These are phyloP conservation scores for Xylariaceae sp. DNA, from an alignment of 2,329 filamentous ascomycete genomes.

Conservation along the genomic window DNA sequence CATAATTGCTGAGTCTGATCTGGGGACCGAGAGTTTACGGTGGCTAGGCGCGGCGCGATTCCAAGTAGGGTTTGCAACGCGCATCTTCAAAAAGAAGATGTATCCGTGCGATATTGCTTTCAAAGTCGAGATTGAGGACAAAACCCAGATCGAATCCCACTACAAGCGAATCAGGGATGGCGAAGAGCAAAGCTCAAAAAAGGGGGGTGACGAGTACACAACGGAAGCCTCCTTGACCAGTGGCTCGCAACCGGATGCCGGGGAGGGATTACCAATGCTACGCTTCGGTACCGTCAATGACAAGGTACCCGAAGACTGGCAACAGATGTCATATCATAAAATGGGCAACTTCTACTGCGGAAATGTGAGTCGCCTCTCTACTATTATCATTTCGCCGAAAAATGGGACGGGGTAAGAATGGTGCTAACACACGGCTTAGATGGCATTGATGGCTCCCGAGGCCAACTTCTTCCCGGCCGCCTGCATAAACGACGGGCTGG, in stretches of 20 bases:
- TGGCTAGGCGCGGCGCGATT: conserved; percentile 91
- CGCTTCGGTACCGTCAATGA: conserved; percentile 76
- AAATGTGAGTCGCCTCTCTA: conserved; percentile 55
- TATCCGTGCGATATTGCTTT: conserved; percentile 89
- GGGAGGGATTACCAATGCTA: conserved; percentile 61
- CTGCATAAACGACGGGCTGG: conserved; percentile 73
- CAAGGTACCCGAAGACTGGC: conserved; percentile 71
- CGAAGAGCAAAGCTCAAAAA: conserved; percentile 23
- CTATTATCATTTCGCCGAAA: neutral
- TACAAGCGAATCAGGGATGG: conserved; percentile 49
- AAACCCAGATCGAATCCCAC: conserved; percentile 65
- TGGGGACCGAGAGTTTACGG: conserved; percentile 82
- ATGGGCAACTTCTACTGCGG: conserved; percentile 91
- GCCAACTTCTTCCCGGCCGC: conserved; percentile 83
- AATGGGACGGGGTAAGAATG: neutral
- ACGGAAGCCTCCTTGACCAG: conserved; percentile 13
- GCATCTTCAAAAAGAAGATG: conserved; percentile 67
- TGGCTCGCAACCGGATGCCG: conserved; percentile 25
- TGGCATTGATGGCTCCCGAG: conserved; percentile 85
- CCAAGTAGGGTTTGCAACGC: conserved; percentile 73
- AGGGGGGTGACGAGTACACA: conserved; percentile 22
- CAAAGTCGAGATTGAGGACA: conserved; percentile 74
- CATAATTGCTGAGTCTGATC: conserved; percentile 82
- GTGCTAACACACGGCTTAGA: conserved; percentile 42
- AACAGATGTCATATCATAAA: conserved; percentile 64